Evolutionary conservation across 345 rosid genomes (phyloP), one percentile per base, ranked within the genome.

Genomic region (Corymbia maculata): DNA sequence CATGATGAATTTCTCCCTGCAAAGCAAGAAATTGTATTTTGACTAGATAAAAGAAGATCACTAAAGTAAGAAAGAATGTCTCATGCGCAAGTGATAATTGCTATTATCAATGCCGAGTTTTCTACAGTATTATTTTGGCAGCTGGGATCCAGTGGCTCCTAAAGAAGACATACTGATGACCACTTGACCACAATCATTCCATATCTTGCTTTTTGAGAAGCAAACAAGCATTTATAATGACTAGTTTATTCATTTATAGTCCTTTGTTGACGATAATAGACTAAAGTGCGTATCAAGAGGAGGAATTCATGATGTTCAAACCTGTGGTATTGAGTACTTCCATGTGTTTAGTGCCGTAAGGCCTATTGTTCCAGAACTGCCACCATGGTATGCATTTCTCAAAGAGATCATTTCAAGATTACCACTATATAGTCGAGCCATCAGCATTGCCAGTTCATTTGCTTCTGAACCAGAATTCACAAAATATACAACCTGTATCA

Each of bases 371-470:
- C 87, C 90, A 86, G 99, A 93, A 91, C 98, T 97, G 92, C 99
- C 99, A 89, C 99, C 99, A 80, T 98, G 99, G 94, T 95, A 98
- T 51, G 98, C 97, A 93, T 97, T 98, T 92, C 99, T 93, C 91
- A 97, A 90, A 13, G 98, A 95, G 90, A 98, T 95, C 97, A 96
- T 95, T 86, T 95, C 97, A 75, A 97, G 99, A 90, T 93, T 95
- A 86, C 98, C 95, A 49, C 93, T 93, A 88, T 94, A 94, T 44
- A 98, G 93, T 92, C 99, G 94, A 79, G 98, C 99, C 99, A 98
- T 97, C 91, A 97, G 90, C 98, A 94, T 95, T 8, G 99, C 98
- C 64, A 97, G 79, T 89, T 97, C 99, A 93, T 98, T 98, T 36
- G 99, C 99, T 92, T 97, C 97, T 3, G 97, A 92, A 88, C 99